phyloP scores from a whole-genome alignment of 2,329 filamentous ascomycete species.

The Ciborinia camelliae region DNA sequence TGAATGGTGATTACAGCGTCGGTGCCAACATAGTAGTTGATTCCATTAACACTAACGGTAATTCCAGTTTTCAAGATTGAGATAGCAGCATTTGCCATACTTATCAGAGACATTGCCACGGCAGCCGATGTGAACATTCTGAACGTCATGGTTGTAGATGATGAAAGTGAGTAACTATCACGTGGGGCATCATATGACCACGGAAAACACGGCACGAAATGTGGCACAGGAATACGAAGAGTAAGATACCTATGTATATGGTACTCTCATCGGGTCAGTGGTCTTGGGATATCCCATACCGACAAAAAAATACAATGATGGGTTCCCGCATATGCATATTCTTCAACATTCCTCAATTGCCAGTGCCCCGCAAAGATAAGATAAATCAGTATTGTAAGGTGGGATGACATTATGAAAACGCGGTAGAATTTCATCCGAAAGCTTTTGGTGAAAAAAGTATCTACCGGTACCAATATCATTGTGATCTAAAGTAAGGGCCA shows the following conservation, averaged over 20 bases:
- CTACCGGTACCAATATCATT: too few relatives aligned
- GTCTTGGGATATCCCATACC: neutral
- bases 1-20: conserved; percentile 28
- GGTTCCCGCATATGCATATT: conserved; percentile 8
- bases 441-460: neutral
- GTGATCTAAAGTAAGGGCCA: too few relatives aligned
- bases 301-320: neutral
- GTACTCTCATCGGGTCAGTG: neutral
- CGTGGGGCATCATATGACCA: conserved; percentile 7
- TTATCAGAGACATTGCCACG: conserved; percentile 6
- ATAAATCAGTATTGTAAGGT: conserved; percentile 6
- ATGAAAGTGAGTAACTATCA: neutral
- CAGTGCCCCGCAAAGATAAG: conserved; percentile 17
- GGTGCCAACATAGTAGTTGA: conserved; percentile 36
- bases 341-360: neutral
- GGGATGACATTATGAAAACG: neutral
- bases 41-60: conserved; percentile 33
- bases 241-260: neutral
- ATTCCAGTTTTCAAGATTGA: conserved; percentile 16
- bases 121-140: conserved; percentile 12
- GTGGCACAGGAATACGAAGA: too few relatives aligned
- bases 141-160: neutral
- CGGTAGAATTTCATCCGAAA: neutral
- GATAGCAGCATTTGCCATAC: conserved; percentile 16
- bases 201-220: too few relatives aligned